Conservation (phyloP, 2,329 filamentous ascomycete species). For the Aspergillus hiratsukae region DNA sequence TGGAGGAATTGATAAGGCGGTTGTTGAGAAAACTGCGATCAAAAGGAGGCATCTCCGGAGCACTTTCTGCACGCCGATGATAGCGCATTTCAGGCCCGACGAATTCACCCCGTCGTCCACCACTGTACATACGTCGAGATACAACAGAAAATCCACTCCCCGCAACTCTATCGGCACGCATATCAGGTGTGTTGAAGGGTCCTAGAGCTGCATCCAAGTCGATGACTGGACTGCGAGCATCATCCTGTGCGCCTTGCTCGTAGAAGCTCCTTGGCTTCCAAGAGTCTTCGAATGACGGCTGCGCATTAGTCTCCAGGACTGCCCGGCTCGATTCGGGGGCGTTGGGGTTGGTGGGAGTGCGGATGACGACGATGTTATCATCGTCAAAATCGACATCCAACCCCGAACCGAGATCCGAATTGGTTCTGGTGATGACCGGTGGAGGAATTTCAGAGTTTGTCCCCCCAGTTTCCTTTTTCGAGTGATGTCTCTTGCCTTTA, state of each 20-base stretch:
- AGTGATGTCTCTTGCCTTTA: conserved; percentile 44
- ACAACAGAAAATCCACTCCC: conserved; percentile 37
- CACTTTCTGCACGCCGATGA: conserved; percentile 48
- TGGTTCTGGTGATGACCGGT: conserved; percentile 37
- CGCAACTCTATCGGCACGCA: conserved; percentile 28
- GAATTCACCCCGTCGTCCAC: conserved; percentile 43
- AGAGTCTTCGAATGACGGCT: conserved; percentile 30
- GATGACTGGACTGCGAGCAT: conserved; percentile 73
- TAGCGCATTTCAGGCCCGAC: conserved; percentile 47
- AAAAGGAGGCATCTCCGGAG: conserved; percentile 46
- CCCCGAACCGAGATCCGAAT: conserved; percentile 39
- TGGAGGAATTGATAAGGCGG: conserved; percentile 35
- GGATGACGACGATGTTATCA: conserved; percentile 46
- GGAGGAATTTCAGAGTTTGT: conserved; percentile 41
- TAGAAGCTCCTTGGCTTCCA: conserved; percentile 45
- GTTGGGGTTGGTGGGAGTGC: conserved; percentile 38
- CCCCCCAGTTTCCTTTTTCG: conserved; percentile 38
- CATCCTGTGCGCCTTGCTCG: conserved; percentile 50
- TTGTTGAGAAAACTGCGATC: conserved; percentile 39
- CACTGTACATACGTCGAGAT: conserved; percentile 46
- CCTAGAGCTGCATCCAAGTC: conserved; percentile 91
- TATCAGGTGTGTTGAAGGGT: conserved; percentile 71
- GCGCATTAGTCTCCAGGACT: conserved; percentile 12
- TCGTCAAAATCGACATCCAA: conserved; percentile 47
- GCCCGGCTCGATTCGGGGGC: conserved; percentile 23